These are phyloP conservation scores for Candida yuanshanica DNA, from an alignment of 805 yeast species.

Conservation along the genomic window DNA sequence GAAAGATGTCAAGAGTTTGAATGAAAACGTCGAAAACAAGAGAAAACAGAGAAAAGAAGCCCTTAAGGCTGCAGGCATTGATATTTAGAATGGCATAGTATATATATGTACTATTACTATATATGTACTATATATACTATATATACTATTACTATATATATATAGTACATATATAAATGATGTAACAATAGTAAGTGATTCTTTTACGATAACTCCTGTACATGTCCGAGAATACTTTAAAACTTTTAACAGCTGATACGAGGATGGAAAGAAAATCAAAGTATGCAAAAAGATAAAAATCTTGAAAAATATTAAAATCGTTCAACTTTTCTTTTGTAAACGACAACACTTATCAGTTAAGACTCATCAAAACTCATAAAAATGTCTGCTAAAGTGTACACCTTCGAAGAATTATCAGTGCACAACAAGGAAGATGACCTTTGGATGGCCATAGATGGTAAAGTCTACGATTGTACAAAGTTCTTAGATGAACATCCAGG, in stretches of 20 bases:
- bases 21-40: slow-evolving; percentile 26
- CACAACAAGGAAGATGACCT: slow-evolving; percentile 75
- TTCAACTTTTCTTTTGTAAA: no score
- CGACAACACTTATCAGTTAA: no score
- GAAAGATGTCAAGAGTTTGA: slow-evolving; percentile 27
- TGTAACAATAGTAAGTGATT: no score
- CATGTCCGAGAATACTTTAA: no score
- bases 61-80: slow-evolving; percentile 31
- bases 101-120: no score
- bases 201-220: no score
- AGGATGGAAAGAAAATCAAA: no score
- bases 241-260: no score
- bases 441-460: slow-evolving; percentile 81
- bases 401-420: slow-evolving; percentile 60
- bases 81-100: slow-evolving; percentile 23
- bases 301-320: not conserved
- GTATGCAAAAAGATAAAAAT: no score
- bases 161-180: no score
- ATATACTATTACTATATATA: no score
- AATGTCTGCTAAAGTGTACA: slow-evolving; percentile 38
- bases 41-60: slow-evolving; percentile 29
- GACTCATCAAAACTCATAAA: no score
- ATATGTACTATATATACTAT: not conserved
- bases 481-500: slow-evolving; percentile 61
- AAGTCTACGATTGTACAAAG: slow-evolving; percentile 77